phyloP scores from a whole-genome alignment of 225 moss, liverwort and hornwort species.

The Pseudoscleropodium purum region DNA sequence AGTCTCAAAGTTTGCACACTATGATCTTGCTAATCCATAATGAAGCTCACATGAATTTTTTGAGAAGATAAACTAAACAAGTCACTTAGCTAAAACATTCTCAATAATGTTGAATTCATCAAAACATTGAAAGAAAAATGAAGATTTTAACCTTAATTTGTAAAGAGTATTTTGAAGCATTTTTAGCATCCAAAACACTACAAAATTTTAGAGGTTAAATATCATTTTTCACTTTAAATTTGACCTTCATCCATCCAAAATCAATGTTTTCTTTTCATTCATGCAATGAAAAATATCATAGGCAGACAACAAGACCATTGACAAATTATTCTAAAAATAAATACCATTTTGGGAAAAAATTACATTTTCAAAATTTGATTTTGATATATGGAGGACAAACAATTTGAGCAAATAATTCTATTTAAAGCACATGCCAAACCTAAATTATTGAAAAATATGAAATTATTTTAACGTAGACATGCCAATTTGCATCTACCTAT shows the following conservation, averaged over 20 bases:
- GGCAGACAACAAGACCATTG: neutral
- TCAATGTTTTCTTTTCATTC: neutral
- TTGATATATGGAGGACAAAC: neutral
- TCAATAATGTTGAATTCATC: neutral
- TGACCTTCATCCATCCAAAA: neutral
- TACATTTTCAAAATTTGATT: neutral
- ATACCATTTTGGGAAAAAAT: neutral
- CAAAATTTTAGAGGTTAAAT: too few species aligned
- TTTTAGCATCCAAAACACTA: neutral
- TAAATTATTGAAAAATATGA: neutral
- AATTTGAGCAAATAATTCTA: neutral
- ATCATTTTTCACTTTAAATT: neutral
- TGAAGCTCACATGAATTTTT: neutral
- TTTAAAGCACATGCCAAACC: rapidly evolving
- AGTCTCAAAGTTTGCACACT: neutral
- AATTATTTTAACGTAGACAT: neutral
- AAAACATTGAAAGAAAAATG: neutral
- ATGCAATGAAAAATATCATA: neutral
- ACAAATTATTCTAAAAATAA: neutral
- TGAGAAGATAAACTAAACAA: neutral
- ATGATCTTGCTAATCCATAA: neutral
- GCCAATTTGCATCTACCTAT: rapidly evolving
- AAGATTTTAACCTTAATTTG: neutral
- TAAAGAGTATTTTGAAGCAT: neutral
- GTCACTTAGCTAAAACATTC: neutral